Evolutionary conservation across 441 rosid genomes (phyloP).

Genomic region (Sinapis alba): DNA sequence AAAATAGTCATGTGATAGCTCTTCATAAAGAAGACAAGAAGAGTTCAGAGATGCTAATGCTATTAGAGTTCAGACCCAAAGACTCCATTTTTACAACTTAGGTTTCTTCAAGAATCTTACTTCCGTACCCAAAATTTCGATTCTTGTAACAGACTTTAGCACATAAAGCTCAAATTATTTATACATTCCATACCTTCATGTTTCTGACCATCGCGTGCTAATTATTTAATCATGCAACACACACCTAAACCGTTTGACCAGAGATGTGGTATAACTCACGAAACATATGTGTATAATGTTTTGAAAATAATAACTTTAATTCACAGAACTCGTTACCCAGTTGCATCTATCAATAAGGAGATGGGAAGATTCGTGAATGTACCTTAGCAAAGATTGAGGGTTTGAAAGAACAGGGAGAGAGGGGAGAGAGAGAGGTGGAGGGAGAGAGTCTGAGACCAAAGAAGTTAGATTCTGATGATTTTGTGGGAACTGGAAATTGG

Average conservation of each 20-base stretch:
- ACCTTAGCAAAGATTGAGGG: slow-evolving; percentile 74
- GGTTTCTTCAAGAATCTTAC: slow-evolving; percentile 4
- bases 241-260: background rate
- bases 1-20: background rate
- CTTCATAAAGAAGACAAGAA: background rate
- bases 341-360: background rate
- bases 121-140: background rate
- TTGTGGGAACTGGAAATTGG: slow-evolving; percentile 46
- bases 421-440: slow-evolving; percentile 42
- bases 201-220: background rate
- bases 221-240: slow-evolving; percentile 1
- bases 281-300: background rate
- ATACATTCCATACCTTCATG: background rate
- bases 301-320: background rate
- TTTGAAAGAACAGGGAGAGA: slow-evolving; percentile 44
- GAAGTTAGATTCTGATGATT: slow-evolving; percentile 62
- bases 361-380: slow-evolving; percentile 37
- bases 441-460: slow-evolving; percentile 60
- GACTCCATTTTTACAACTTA: background rate
- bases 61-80: background rate
- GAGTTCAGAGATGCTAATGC: background rate
- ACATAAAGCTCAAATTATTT: background rate
- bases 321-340: background rate
- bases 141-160: background rate
- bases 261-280: background rate